A percentile compares a stretch with the other conserved stretches of the same genome.
These are phyloP conservation scores for Phalaenopsis hybrid DNA, from an alignment of 116 monocot genomes.

Conservation along the genomic window DNA sequence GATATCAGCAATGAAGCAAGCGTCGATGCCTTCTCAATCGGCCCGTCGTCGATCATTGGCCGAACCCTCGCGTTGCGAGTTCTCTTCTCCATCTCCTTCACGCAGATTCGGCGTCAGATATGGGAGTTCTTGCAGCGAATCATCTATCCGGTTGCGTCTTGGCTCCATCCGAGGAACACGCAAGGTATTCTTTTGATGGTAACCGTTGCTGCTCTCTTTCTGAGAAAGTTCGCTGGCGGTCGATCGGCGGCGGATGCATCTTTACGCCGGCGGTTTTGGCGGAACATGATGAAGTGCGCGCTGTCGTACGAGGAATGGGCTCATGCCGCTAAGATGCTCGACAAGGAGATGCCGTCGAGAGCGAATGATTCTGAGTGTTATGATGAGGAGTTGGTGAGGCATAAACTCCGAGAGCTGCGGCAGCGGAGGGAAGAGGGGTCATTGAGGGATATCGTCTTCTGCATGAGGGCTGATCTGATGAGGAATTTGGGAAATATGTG, in stretches of 20 bases:
- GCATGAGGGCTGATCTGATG: slow-evolving; percentile 78
- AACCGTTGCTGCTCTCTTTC: slow-evolving; percentile 43
- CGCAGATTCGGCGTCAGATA: slow-evolving; percentile 19
- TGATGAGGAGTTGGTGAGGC: slow-evolving; percentile 76
- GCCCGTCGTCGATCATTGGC: slow-evolving; percentile 48
- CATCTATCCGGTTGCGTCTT: slow-evolving; percentile 12
- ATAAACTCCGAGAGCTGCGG: slow-evolving; percentile 71
- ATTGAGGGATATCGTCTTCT: slow-evolving; percentile 75
- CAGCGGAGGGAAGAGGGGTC: slow-evolving; percentile 60
- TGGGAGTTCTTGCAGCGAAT: background rate
- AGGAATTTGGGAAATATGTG: slow-evolving; percentile 93
- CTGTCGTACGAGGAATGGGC: slow-evolving; percentile 78
- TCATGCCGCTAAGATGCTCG: slow-evolving; percentile 85
- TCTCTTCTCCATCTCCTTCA: slow-evolving; percentile 41
- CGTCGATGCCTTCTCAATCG: slow-evolving; percentile 45
- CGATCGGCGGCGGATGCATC: slow-evolving; percentile 35
- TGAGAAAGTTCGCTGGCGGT: slow-evolving; percentile 41
- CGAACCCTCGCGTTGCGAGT: slow-evolving; percentile 55
- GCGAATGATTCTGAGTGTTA: slow-evolving; percentile 58
- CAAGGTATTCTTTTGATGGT: slow-evolving; percentile 58
- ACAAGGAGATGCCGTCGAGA: slow-evolving; percentile 44
- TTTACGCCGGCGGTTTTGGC: slow-evolving; percentile 83
- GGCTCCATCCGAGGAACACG: slow-evolving; percentile 74
- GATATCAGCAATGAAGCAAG: slow-evolving; percentile 42
- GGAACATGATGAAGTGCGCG: slow-evolving; percentile 74